A percentile compares a stretch with the other conserved stretches of the same genome.
phyloP scores from a whole-genome alignment of 495 filamentous ascomycete genomes.

The Penicillium angulare region DNA sequence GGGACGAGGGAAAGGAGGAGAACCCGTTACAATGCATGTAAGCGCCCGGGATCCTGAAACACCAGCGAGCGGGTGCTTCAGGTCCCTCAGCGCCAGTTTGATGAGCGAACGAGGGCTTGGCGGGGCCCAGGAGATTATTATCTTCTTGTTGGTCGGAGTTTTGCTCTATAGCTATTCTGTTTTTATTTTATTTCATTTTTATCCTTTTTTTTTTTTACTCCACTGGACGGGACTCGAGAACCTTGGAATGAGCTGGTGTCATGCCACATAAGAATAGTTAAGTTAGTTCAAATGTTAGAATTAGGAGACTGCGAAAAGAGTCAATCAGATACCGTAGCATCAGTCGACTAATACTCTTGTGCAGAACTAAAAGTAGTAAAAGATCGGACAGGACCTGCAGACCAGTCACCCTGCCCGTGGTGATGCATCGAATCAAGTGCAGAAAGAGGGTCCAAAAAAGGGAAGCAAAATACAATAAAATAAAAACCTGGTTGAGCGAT shows the following conservation, averaged over 20 bases:
- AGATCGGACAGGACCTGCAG: conserved; percentile 21
- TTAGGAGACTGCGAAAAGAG: too few species aligned
- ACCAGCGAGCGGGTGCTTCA: conserved; percentile 32
- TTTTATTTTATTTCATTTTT: too few species aligned
- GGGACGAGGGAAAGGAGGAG: conserved; percentile 6
- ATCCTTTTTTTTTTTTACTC: too few species aligned
- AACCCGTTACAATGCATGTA: conserved; percentile 28
- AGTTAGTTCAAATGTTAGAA: too few species aligned
- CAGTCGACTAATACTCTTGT: too few species aligned
- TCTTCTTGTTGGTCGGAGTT: too few species aligned
- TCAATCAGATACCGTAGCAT: too few species aligned
- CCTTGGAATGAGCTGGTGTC: too few species aligned
- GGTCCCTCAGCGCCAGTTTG: conserved; percentile 34
- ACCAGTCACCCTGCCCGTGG: conserved; percentile 7
- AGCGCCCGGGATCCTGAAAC: conserved; percentile 37
- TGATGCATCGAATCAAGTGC: conserved; percentile 10
- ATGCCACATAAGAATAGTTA: too few species aligned
- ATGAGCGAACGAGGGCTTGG: conserved; percentile 11
- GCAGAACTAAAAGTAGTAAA: conserved; percentile 9
- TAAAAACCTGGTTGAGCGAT: too few species aligned
- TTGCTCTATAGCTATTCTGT: too few species aligned
- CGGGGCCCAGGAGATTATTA: background rate
- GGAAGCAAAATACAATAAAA: background rate
- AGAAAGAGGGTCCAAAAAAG: background rate
- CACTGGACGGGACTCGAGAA: too few species aligned